These are phyloP conservation scores for Trifolium dubium DNA, from an alignment of 306 rosid genomes.

Conservation along the genomic window DNA sequence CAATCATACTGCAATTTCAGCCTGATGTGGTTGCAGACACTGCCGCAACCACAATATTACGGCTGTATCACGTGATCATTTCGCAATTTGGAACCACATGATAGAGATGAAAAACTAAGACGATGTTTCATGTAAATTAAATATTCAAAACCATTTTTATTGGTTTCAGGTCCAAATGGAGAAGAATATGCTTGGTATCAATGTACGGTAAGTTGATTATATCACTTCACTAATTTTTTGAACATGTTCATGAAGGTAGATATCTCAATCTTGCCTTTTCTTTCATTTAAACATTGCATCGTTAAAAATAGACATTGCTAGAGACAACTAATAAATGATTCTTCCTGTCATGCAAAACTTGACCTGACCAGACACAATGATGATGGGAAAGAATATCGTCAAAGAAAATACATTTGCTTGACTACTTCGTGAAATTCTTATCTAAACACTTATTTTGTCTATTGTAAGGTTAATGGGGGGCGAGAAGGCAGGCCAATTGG, in stretches of 20 bases:
- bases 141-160: constrained; percentile 7
- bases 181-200: constrained; percentile 98
- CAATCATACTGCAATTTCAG: no score
- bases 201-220: constrained; percentile 73
- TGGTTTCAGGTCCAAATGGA: constrained; percentile 91
- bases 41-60: no score
- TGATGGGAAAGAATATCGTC: neutral
- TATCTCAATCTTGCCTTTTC: constrained; percentile 18
- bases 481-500: constrained; percentile 95
- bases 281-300: constrained; percentile 13
- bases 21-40: no score
- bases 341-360: neutral
- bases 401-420: constrained; percentile 24
- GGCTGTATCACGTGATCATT: no score
- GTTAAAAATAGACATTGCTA: constrained; percentile 20
- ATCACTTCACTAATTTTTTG: constrained; percentile 32
- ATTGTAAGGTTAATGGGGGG: constrained; percentile 79
- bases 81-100: no score
- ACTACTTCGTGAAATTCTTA: neutral
- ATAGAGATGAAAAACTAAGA: neutral
- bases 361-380: neutral
- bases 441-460: constrained; percentile 34
- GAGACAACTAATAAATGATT: neutral
- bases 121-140: constrained; percentile 7
- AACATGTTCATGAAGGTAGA: constrained; percentile 3